Evolutionary conservation across 345 rosid genomes (phyloP).

Genomic region (Linum trigynum): DNA sequence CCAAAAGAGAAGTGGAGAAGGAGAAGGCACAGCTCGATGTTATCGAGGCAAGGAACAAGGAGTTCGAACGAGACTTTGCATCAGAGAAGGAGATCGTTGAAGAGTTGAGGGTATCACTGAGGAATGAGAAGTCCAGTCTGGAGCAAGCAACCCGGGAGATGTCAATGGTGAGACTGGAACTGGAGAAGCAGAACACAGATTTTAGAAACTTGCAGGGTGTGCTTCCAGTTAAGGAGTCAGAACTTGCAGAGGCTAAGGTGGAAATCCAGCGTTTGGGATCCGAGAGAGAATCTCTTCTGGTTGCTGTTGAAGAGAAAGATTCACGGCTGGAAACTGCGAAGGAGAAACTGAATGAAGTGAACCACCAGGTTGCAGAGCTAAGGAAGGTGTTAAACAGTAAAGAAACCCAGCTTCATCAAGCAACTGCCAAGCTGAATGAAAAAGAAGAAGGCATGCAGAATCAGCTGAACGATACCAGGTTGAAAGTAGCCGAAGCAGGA

Average conservation of each 20-base stretch:
- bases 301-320: conserved; percentile 54
- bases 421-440: conserved; percentile 48
- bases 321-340: conserved; percentile 41
- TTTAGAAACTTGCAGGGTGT: conserved; percentile 43
- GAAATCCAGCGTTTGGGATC: conserved; percentile 74
- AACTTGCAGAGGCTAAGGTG: conserved; percentile 70
- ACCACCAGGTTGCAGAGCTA: conserved; percentile 45
- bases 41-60: conserved; percentile 54
- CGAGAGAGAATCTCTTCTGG: conserved; percentile 59
- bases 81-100: conserved; percentile 41
- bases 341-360: conserved; percentile 50
- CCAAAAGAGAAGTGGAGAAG: conserved; percentile 58
- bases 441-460: conserved; percentile 56
- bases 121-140: conserved; percentile 43
- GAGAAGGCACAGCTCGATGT: conserved; percentile 60
- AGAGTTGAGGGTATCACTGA: conserved; percentile 44
- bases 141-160: conserved; percentile 43
- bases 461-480: conserved; percentile 43
- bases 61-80: conserved; percentile 46
- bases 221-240: conserved; percentile 53
- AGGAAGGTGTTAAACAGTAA: conserved; percentile 45
- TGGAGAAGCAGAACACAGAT: conserved; percentile 37
- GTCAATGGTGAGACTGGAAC: conserved; percentile 40
- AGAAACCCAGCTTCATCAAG: conserved; percentile 54
- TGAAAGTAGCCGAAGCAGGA: conserved; percentile 57